phyloP scores from a whole-genome alignment of 495 filamentous ascomycete species.

The Chlorociboria aeruginascens region DNA sequence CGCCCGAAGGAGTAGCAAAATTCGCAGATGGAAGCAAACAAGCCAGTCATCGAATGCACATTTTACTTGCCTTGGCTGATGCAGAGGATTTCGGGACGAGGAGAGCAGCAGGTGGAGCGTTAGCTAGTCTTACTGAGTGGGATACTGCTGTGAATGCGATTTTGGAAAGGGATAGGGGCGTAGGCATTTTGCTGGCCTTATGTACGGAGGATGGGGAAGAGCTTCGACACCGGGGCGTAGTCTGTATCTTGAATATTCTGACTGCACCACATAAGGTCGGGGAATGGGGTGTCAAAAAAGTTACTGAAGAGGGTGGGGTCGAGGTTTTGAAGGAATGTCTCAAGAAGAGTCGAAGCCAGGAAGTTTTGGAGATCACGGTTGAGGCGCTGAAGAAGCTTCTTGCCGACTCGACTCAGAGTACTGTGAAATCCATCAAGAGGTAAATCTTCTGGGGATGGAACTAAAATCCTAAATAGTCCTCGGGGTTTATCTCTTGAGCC shows the following conservation, averaged over 20 bases:
- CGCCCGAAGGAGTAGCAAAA: conserved; percentile 57
- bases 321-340: conserved; percentile 50
- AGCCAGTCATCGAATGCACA: conserved; percentile 61
- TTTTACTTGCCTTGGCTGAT: conserved; percentile 78
- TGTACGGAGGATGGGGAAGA: conserved; percentile 68
- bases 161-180: conserved; percentile 53
- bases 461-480: no score
- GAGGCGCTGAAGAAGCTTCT: conserved; percentile 17
- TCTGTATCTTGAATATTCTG: conserved; percentile 57
- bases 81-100: conserved; percentile 69
- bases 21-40: conserved; percentile 60
- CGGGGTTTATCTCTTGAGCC: no score
- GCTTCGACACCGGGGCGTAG: conserved; percentile 64
- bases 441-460: no score
- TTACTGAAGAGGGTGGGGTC: conserved; percentile 41
- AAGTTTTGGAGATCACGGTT: conserved; percentile 52
- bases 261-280: conserved; percentile 38
- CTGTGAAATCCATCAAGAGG: no score
- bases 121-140: conserved; percentile 73
- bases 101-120: conserved; percentile 73
- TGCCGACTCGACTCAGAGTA: conserved; percentile 1
- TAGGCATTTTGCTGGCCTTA: conserved; percentile 57
- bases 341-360: conserved; percentile 48
- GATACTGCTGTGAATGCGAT: conserved; percentile 60
- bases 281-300: conserved; percentile 25